Evolutionary conservation across 305 asterid species (phyloP).

Genomic region (Fraxinus xanthoxyloides): DNA sequence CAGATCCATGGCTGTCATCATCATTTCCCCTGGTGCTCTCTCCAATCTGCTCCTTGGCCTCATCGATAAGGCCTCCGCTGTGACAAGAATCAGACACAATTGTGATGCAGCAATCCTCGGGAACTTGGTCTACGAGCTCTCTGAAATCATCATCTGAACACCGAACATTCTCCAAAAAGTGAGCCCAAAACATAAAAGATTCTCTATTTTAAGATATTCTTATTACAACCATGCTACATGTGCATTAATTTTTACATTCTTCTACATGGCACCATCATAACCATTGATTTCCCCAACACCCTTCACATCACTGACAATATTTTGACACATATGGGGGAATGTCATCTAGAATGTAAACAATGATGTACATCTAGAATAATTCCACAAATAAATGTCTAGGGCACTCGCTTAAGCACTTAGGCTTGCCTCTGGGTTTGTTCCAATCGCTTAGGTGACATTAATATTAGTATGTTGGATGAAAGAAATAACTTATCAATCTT

Average conservation of each 20-base stretch:
- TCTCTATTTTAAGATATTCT: neutral
- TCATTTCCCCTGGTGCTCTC: constrained; percentile 53
- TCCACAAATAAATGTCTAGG: neutral
- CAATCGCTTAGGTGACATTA: neutral
- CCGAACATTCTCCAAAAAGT: neutral
- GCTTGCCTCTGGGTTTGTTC: neutral
- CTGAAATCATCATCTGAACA: constrained; percentile 87
- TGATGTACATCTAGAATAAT: neutral
- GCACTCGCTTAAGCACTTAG: neutral
- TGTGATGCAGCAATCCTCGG: constrained; percentile 70
- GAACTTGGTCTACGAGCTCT: constrained; percentile 46
- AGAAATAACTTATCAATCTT: neutral
- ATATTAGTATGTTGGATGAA: neutral
- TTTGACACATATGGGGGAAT: neutral
- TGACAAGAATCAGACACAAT: constrained; percentile 93
- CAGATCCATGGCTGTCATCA: constrained; percentile 32
- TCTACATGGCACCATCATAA: neutral
- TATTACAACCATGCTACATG: neutral
- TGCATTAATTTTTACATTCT: neutral
- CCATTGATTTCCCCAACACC: neutral
- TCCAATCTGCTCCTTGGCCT: constrained; percentile 92
- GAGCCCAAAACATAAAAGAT: neutral
- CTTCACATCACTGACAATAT: neutral
- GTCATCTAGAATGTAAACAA: neutral
- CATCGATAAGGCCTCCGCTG: constrained; percentile 92